These are phyloP conservation scores for Beauveria sp. DNA, from an alignment of 2,329 filamentous ascomycete species.

Conservation along the genomic window DNA sequence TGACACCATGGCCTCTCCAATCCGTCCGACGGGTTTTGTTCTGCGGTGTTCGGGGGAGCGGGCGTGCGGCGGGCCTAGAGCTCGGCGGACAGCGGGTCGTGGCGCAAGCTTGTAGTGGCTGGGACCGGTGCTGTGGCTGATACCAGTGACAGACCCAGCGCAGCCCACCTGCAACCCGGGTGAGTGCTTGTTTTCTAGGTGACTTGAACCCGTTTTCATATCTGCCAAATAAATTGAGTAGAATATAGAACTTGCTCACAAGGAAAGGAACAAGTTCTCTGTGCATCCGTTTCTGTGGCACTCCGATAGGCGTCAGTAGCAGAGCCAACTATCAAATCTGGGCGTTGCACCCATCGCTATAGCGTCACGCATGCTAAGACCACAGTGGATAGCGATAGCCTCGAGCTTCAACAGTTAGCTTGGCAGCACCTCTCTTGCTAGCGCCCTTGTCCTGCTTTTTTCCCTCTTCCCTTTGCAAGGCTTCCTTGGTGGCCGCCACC, in stretches of 20 bases:
- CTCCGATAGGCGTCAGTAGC: too few species aligned
- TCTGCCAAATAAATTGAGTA: too few species aligned
- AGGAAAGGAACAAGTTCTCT: background rate
- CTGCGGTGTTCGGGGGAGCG: background rate
- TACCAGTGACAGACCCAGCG: background rate
- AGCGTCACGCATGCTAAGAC: background rate
- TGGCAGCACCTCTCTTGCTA: background rate
- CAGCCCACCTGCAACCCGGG: background rate
- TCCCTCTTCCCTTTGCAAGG: background rate
- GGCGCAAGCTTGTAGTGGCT: background rate
- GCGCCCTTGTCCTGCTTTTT: background rate
- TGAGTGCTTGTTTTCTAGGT: background rate
- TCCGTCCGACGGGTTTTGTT: background rate
- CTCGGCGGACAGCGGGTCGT: constrained; percentile 3
- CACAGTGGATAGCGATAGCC: constrained; percentile 6
- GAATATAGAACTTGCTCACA: too few species aligned
- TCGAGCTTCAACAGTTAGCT: background rate
- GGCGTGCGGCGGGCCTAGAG: background rate
- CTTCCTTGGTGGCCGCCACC: background rate
- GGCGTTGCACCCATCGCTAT: background rate
- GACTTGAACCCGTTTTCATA: too few species aligned
- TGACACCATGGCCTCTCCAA: background rate
- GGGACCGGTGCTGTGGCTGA: background rate
- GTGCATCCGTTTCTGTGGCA: too few species aligned
- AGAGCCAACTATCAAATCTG: background rate